phyloP scores from a whole-genome alignment of 2,329 filamentous ascomycete species.

The Stagonosporopsis vannaccii region DNA sequence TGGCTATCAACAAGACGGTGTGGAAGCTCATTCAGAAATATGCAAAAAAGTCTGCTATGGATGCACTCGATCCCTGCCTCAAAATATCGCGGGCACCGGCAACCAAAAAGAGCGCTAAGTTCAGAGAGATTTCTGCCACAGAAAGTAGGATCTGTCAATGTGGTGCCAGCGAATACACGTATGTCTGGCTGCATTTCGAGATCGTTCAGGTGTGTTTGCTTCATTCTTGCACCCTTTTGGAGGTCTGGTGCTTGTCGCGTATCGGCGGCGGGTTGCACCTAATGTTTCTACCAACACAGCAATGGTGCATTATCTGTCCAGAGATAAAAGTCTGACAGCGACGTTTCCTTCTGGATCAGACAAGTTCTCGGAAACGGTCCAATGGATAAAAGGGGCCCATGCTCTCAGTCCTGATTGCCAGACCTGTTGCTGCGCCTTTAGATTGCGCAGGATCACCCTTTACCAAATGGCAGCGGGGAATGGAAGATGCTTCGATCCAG shows the following conservation, averaged over 20 bases:
- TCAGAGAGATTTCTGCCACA: neutral
- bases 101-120: neutral
- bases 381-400: neutral
- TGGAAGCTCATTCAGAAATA: constrained; percentile 32
- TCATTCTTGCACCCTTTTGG: too few relatives aligned
- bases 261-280: neutral
- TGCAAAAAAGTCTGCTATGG: constrained; percentile 69
- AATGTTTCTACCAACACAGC: neutral
- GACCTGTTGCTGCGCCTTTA: neutral
- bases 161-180: too few relatives aligned
- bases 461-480: neutral
- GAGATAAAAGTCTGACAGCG: neutral
- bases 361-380: neutral
- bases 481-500: neutral
- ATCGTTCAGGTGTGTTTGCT: too few relatives aligned
- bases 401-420: neutral
- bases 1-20: constrained; percentile 61
- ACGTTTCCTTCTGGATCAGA: neutral
- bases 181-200: constrained; percentile 2
- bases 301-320: neutral
- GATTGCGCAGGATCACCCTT: too few relatives aligned
- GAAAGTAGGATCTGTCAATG: too few relatives aligned
- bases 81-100: neutral
- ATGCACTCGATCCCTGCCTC: constrained; percentile 67
- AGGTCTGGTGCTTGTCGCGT: constrained; percentile 2